phyloP scores from a whole-genome alignment of 768 basidiomycete genomes.

The Paxillus involutus region DNA sequence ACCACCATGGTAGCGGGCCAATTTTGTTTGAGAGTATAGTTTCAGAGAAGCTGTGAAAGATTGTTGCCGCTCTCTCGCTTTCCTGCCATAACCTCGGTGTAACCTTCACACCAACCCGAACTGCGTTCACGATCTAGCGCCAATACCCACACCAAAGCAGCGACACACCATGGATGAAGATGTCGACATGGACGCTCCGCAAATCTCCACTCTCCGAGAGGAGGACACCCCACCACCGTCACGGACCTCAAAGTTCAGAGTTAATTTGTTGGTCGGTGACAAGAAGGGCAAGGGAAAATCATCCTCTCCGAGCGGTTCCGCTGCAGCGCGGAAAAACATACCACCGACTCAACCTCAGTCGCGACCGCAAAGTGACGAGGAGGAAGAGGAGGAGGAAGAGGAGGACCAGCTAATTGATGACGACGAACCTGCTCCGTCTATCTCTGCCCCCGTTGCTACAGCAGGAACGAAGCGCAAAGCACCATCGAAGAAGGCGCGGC shows the following conservation, averaged over 20 bases:
- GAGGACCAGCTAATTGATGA: conserved; percentile 84
- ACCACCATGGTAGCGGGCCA: not conserved
- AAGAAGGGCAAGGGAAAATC: conserved; percentile 37
- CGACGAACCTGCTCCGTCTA: conserved; percentile 35
- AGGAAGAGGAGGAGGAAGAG: conserved; percentile 64
- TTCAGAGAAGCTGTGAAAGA: not conserved
- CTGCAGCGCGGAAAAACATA: conserved; percentile 18
- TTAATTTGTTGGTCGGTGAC: conserved; percentile 53
- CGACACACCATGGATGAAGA: conserved; percentile 37
- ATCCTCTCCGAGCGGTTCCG: conserved; percentile 29
- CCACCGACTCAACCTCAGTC: conserved; percentile 18
- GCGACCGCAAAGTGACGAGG: conserved; percentile 39
- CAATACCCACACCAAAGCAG: not conserved
- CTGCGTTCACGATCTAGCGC: not conserved
- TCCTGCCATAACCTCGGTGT: not conserved
- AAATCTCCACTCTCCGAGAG: conserved; percentile 75
- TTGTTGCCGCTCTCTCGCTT: not conserved
- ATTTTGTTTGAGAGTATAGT: not conserved
- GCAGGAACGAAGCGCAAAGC: conserved; percentile 52
- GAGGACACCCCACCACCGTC: conserved; percentile 69
- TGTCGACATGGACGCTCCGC: conserved; percentile 76
- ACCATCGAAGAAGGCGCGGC: conserved; percentile 47
- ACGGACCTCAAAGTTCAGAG: conserved; percentile 40
- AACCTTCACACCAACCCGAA: conserved; percentile 1
- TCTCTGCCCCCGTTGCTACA: conserved; percentile 27